Conservation (phyloP, 139 green algal genomes). For the Asterochloris sp. region DNA sequence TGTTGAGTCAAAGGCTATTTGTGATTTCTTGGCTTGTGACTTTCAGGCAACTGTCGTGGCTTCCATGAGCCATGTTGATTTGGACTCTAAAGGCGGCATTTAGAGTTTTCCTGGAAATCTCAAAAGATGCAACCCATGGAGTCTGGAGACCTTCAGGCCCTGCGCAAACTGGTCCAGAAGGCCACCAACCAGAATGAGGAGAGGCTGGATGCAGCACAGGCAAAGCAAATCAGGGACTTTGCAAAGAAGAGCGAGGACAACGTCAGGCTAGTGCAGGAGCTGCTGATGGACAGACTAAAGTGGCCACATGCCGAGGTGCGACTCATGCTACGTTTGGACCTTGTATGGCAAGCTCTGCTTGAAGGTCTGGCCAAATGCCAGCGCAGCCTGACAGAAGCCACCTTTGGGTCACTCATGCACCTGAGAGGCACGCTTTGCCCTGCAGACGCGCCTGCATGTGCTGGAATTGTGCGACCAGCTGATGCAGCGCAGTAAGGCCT, state of each 20-base stretch:
- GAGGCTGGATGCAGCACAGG: not conserved
- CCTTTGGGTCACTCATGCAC: not conserved
- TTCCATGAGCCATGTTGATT: no score
- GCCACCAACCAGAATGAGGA: conserved; percentile 18
- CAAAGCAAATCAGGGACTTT: conserved; percentile 26
- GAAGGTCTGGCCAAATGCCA: not conserved
- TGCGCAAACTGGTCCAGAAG: conserved; percentile 23
- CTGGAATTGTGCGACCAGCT: conserved; percentile 36
- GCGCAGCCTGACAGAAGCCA: no score
- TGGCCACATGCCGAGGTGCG: conserved; percentile 28
- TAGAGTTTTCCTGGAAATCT: not conserved
- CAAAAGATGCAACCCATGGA: not conserved
- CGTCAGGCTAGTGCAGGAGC: conserved; percentile 16
- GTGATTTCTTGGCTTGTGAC: not conserved
- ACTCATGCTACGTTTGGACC: no score
- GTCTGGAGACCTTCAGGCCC: not conserved
- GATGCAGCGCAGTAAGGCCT: conserved; percentile 34
- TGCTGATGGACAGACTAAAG: conserved; percentile 28
- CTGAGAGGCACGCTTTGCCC: not conserved
- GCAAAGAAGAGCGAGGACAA: conserved; percentile 22
- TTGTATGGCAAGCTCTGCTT: not conserved
- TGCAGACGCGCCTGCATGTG: conserved; percentile 34
- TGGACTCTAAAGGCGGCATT: not conserved
- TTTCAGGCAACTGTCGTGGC: not conserved
- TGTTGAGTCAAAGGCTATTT: not conserved